Base-by-base conservation (phyloP, 805 yeast species). In the Kazachstania bromeliacearum region DNA sequence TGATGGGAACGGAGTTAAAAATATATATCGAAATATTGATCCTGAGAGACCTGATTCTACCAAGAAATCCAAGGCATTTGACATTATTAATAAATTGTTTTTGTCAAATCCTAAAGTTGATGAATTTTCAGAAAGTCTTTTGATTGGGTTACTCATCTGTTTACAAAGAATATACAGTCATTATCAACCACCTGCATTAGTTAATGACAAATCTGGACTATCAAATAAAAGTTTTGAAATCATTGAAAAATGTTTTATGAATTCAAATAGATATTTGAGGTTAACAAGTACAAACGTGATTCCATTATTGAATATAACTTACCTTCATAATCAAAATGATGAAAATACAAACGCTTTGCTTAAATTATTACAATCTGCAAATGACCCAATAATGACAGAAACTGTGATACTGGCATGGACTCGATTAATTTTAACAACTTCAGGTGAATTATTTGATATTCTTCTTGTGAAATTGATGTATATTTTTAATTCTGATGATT, bases 371-470 rank as follows among this genome's bases (percentile, higher is more conserved):
- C 67, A 71, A 26, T 29, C 30, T 8, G 48, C 60, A 12, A 54
- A 57, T 3, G 45, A 45, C 7, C 48, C 55, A 2, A 64, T 71
- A 39, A 48, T 77, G 34, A 77, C 73, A 7, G 88, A 81, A 51
- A 71, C 80, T 0, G 66, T 75, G 0, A 64, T 76, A 1, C 63
- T 66, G 51, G 67, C 81, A 0, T 75, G 88, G 73, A 75, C 79
- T 1, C 82, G 77, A 35, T 50, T 85, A 24, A 77, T 83, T 0
- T 60, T 72, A 5, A 67, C 78, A 0, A 67, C 79, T 5, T 67
- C 69, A 5, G 92, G 85, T 6, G 87, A 82, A 31, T 65, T 77
- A 49, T 67, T 81, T 28, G 81, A 82, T 52, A 73, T 76, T 1
- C 62, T 83, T 14, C 60, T 85, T 17, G 65, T 81, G 33, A 76